Evolutionary conservation across 495 filamentous ascomycete genomes (phyloP).

Genomic region (Achaetomiella virescens): DNA sequence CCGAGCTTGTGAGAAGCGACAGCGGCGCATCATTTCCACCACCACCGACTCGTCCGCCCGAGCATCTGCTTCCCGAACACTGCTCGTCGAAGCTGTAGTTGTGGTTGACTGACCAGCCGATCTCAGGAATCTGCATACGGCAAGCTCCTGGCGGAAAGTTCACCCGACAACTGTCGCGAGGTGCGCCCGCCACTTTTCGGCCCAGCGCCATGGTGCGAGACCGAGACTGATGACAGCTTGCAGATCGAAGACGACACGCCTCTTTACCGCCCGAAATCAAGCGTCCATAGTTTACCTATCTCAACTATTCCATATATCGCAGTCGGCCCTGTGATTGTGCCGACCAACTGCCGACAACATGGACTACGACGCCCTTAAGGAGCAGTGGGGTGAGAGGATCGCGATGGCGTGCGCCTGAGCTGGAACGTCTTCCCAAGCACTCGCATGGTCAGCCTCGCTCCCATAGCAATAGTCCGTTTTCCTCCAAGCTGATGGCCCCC

Average conservation of each 20-base stretch:
- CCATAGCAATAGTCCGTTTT: not conserved
- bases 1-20: slow-evolving; percentile 17
- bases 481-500: slow-evolving; percentile 16
- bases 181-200: slow-evolving; percentile 11
- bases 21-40: slow-evolving; percentile 15
- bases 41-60: slow-evolving; percentile 1
- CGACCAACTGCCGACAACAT: slow-evolving; percentile 26
- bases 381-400: slow-evolving; percentile 98
- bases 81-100: not conserved
- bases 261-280: not conserved
- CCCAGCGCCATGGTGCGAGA: not conserved
- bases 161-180: not conserved
- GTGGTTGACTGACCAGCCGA: not conserved
- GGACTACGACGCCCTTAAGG: slow-evolving; percentile 68
- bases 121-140: not conserved
- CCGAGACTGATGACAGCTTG: slow-evolving; percentile 29
- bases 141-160: not conserved
- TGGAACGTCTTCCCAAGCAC: slow-evolving; percentile 99
- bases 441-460: slow-evolving; percentile 62
- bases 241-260: slow-evolving; percentile 6
- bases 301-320: not conserved
- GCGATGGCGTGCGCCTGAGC: slow-evolving; percentile 92
- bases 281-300: not conserved
- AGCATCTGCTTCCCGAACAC: not conserved
- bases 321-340: not conserved